Evolutionary conservation across 2,329 filamentous ascomycete genomes (phyloP), one percentile per base, ranked within the genome.

Genomic region (Fusarium napiforme): DNA sequence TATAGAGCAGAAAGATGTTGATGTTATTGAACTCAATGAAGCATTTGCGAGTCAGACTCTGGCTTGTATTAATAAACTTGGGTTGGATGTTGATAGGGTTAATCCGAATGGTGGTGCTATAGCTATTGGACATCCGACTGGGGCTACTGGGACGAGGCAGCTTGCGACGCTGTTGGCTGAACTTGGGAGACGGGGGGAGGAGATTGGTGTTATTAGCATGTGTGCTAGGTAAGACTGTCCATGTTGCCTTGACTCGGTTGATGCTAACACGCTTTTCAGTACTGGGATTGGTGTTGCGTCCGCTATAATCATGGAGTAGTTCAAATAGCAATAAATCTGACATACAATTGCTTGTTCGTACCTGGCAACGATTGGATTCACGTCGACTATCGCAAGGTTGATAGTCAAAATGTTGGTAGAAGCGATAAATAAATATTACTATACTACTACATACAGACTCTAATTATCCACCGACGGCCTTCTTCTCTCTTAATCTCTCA

Each of bases 41-140:
- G 89, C 90, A 7, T 92, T 92, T 81, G 90, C 90, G 5, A 90
- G 88, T 75, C 90, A 92, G 82, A 85, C 88, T 3, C 80, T 92
- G 12, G 87, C 97, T 82, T 95, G 92, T 75, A 83, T 95, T 47
- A 85, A 93, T 67, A 87, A 90, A 77, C 81, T 96, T 21, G 92
- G 91, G 0, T 83, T 96, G 83, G 87, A 91, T 76, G 82, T 88
- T 52, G 89, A 88, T 7, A 92, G 88, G 82, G 92, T 98, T 32
- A 98, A 98, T 83, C 94, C 94, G 1, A 95, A 96, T 78, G 95
- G 95, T 67, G 95, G 95, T 43, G 95, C 95, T 2, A 97, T 97
- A 80, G 95, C 95, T 21, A 84, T 97, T 26, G 95, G 95, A 2
- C 95, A 97, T 81, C 95, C 95, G 7, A 87, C 97, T 2, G 95